Evolutionary conservation across 306 rosid species (phyloP), one percentile per base, ranked within the genome.

Genomic region (Erythrophleum fordii): DNA sequence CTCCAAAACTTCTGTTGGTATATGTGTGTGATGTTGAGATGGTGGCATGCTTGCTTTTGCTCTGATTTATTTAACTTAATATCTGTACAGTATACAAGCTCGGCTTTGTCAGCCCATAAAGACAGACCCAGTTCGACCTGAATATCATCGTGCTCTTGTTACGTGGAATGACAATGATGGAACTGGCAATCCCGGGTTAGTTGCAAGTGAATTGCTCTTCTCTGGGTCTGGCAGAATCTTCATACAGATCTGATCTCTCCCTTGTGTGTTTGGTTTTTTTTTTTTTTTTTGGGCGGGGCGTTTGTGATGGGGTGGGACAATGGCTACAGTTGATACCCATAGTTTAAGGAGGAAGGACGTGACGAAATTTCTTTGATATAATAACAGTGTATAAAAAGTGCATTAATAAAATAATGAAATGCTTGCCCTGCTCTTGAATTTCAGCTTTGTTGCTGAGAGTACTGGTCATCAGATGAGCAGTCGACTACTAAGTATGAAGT

Each of bases 401-500:
- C 74, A 39, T 45, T 11, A 53, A 23, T 14, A 44, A 2, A 16
- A 67, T 52, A 75, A 68, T 77, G 52, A 55, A 11, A 6, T 34
- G 58, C 44, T 71, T 70, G 60, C 71, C 12, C 14, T 56, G 69
- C 66, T 72, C 26, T 22, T 85, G 82, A 51, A 72, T 87, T 79
- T 82, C 90, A 95, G 99, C 67, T 95, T 95, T 85, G 88, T 90
- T 68, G 97, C 97, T 67, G 93, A 89, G 88, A 89, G 97, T 79
- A 95, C 97, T 77, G 99, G 97, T 72, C 92, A 86, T 74, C 98
- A 91, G 88, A 83, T 74, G 80, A 93, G 99, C 87, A 92, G 99
- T 88, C 89, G 95, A 60, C 88, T 95, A 14, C 83, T 95, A 64
- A 91, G 92, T 77, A 87, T 93, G 97, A 93, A 87, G 86, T 84